Base-by-base conservation (phyloP, 2,329 filamentous ascomycete species). In the Phialemonium atrogriseum region DNA sequence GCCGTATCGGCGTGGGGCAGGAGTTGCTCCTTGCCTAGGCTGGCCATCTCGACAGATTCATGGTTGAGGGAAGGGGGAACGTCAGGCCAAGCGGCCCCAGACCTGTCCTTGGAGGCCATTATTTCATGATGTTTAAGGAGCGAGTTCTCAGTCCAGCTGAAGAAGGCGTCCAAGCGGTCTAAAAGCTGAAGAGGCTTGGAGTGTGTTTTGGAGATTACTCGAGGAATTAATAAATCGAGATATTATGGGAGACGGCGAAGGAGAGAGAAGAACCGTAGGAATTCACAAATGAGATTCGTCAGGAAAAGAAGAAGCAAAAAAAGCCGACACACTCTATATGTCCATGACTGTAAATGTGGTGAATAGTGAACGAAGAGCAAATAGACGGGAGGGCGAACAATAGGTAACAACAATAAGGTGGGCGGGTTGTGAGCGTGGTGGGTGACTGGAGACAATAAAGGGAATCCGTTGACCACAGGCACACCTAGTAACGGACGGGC, bases 1-100 rank as follows among this genome's bases (percentile, higher is more conserved):
- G 76, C 71, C 41, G 82, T 78, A 54, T 68, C 68, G 54, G 43
- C 41, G 45, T 38, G 39, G 10, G 29, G 37, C 13, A 21, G 40
- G 24, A 41, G 43, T 62, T 64, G 11, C 52, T 39, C 56, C 49
- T 21, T 58, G 54, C 49, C 62, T 52, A 41, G 59, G 52, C 43
- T 44, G 28, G 52, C 45, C 35, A 53, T 47, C 32, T 58, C 49
- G 42, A 51, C 56, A 18, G 50, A 43, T 31, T 47, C 40, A 39
- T 48, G 40, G 36, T 49, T 36, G 26, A 54, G 47, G 13, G 48
- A 47, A 5, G 46, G 25, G 7, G 58, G 58, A 7, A 59, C 45
- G 12, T 47, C 41, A 19, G 52, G 50, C 24, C 42, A 47, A 16
- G 45, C 39, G 33, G 38, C 36, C 16, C 39, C 33, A 14, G 36